These are phyloP conservation scores for Suillus alpinus DNA, from an alignment of 768 basidiomycete genomes.

Conservation along the genomic window DNA sequence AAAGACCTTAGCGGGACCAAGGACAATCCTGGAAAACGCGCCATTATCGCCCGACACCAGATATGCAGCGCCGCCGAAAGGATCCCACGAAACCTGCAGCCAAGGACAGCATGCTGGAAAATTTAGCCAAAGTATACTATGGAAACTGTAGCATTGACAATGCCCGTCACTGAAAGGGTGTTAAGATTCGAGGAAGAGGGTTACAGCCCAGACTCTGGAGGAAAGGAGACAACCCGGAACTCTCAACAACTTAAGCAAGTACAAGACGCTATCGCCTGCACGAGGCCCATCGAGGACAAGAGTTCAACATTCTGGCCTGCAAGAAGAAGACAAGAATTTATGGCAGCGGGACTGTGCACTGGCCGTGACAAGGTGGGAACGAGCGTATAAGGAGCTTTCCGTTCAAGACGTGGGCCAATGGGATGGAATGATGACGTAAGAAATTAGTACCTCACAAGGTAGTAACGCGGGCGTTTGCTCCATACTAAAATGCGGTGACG, in stretches of 20 bases:
- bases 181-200: background rate
- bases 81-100: background rate
- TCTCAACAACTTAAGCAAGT: background rate
- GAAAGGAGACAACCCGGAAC: background rate
- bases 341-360: background rate
- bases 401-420: background rate
- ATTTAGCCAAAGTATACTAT: background rate
- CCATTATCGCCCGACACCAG: background rate
- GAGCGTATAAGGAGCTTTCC: background rate
- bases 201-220: background rate
- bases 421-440: background rate
- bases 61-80: background rate
- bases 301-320: background rate
- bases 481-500: background rate
- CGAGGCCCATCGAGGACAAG: background rate
- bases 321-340: background rate
- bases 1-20: background rate
- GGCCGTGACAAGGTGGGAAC: background rate
- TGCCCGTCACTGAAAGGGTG: background rate
- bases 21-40: background rate
- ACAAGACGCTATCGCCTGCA: too few relatives aligned
- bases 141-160: background rate
- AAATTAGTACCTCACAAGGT: background rate
- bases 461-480: background rate
- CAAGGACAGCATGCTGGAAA: background rate